Evolutionary conservation across 2,329 filamentous ascomycete genomes (phyloP).

Genomic region (Monosporascus cannonballus): DNA sequence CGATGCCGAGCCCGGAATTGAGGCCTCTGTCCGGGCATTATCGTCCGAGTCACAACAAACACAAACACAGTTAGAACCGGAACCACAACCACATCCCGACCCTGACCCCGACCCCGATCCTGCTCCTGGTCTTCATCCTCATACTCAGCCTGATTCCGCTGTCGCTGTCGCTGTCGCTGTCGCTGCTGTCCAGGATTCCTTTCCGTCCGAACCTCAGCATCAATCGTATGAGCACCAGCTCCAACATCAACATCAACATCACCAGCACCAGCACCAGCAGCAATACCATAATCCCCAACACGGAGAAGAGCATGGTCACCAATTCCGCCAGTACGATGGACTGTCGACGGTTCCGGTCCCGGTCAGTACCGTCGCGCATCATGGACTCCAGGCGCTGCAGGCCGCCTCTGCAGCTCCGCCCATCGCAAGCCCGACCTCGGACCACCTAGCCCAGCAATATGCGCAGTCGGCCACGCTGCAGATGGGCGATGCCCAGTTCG

Average conservation of each 20-base stretch:
- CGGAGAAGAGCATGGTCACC: not conserved
- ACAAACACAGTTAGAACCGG: not conserved
- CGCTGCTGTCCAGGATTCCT: not conserved
- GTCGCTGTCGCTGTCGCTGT: not conserved
- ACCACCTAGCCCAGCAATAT: conserved; percentile 24
- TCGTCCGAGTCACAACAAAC: not conserved
- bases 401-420: conserved; percentile 19
- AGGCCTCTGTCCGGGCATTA: not conserved
- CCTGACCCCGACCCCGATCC: not conserved
- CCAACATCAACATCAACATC: not conserved
- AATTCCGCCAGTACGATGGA: not conserved
- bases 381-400: conserved; percentile 24
- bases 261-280: not conserved
- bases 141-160: not conserved
- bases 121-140: not conserved
- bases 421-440: conserved; percentile 8
- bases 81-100: not conserved
- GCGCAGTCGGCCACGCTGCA: conserved; percentile 26
- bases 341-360: conserved; percentile 8
- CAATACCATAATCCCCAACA: not conserved
- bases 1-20: not conserved
- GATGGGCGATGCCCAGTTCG: conserved; percentile 20
- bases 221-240: not conserved
- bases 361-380: conserved; percentile 19
- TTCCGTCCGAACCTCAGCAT: not conserved